phyloP scores from a whole-genome alignment of 2,329 filamentous ascomycete species.

The Stemphylium vesicarium region DNA sequence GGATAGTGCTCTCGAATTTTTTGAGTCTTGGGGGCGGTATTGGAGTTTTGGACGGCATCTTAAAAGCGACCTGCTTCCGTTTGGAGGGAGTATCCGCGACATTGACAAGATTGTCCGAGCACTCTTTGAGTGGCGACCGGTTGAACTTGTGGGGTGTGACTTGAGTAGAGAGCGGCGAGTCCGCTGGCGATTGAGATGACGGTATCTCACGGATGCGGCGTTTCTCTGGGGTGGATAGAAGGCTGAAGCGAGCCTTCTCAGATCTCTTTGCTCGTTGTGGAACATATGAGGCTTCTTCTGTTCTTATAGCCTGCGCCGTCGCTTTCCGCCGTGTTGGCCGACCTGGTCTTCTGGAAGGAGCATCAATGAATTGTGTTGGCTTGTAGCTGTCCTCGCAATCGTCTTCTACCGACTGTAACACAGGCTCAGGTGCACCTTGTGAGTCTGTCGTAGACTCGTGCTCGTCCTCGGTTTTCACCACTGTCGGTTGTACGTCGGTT shows the following conservation, averaged over 20 bases:
- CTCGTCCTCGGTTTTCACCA: not conserved
- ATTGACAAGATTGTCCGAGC: slow-evolving; percentile 13
- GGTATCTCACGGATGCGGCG: slow-evolving; percentile 40
- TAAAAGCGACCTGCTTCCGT: slow-evolving; percentile 39
- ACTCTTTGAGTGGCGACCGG: slow-evolving; percentile 23
- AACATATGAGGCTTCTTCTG: not conserved
- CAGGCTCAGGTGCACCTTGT: not conserved
- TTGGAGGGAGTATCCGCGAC: slow-evolving; percentile 37
- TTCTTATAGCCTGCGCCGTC: not conserved
- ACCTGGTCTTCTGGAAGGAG: slow-evolving; percentile 20
- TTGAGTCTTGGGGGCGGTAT: slow-evolving; percentile 23
- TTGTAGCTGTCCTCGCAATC: slow-evolving; percentile 34
- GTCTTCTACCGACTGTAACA: slow-evolving; percentile 15
- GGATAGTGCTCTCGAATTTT: slow-evolving; percentile 39
- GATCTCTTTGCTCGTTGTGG: slow-evolving; percentile 1
- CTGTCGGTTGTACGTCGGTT: not conserved
- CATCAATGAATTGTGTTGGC: slow-evolving; percentile 38
- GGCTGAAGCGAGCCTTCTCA: slow-evolving; percentile 30
- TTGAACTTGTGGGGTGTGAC: slow-evolving; percentile 24
- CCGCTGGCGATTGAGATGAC: slow-evolving; percentile 46
- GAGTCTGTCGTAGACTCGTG: not conserved
- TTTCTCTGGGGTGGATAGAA: slow-evolving; percentile 44
- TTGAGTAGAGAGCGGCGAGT: slow-evolving; percentile 39
- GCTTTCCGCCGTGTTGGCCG: slow-evolving; percentile 13
- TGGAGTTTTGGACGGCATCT: slow-evolving; percentile 15